Base-by-base conservation (phyloP, 2,329 filamentous ascomycete genomes). In the Stemphylium lycopersici region DNA sequence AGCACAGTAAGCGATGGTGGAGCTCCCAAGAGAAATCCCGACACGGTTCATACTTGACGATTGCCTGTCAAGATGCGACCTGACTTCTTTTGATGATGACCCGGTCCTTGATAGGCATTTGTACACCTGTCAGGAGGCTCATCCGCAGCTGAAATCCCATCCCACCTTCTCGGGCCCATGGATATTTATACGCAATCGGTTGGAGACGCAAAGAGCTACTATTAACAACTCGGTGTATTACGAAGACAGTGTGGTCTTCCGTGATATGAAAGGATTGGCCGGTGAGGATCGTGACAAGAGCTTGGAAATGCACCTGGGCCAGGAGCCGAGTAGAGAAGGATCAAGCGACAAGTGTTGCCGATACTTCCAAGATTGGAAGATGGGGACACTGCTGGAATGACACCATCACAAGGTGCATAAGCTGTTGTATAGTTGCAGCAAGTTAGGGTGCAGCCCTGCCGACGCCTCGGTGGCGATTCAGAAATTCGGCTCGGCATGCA, bases 241-340 rank as follows among this genome's bases (percentile, higher is more conserved):
- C 12, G 24, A n/a, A 40, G 31, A 44, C 7, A 20, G 51, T 39
- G 51, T 54, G 20, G 39, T 44, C 26, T 40, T 34, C 2, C 31
- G 50, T 48, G 32, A 53, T 44, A 53, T 24, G 50, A 32, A 32
- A 26, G 11, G 22, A n/a, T 7, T 43, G 39, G 44, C 51, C 46
- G 51, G 47, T 54, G 46, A 20, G 10, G 16, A 16, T 34, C 3
- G 6, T 15, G 46, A 34, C 13, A 16, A 29, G 36, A 31, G 22
- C 29, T 49, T 34, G 15, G 33, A 16, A 32, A 29, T n/a, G 36
- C 26, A 12, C 26, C 29, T 34, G 29, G 16, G n/a, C 15, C 46
- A 41, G 33, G 20, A n/a, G 18, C 46, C 46, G 46, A 41, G 20
- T 6, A 16, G 29, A 33, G n/a, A 33, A 22, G 32, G 42, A 24